Evolutionary conservation across 2,329 filamentous ascomycete species (phyloP), one percentile per base, ranked within the genome.

Genomic region (Fusarium redolens): DNA sequence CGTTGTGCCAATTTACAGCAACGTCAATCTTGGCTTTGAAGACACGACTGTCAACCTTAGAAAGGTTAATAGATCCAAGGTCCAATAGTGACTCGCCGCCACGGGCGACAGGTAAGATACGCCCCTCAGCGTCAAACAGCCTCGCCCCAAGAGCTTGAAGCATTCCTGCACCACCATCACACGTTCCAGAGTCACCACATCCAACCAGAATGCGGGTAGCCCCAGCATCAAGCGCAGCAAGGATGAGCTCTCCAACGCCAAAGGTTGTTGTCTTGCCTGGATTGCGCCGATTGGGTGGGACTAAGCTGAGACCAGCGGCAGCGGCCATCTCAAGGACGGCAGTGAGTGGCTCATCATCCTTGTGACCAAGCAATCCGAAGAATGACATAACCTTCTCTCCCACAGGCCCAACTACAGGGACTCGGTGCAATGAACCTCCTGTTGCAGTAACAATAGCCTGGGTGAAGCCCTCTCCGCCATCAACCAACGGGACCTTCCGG

Each of bases 271-370:
- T 88, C 14, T 80, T 61, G 3, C 83, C 84, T 0, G 86, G 86
- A 71, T 88, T 81, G 38, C 86, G 83, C 38, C 77, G 76, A 37
- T 80, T 75, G 14, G 78, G 77, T 0, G 86, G 86, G 3, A 88
- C 85, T 12, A 88, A 78, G 55, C 85, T 83, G 11, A 88, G 79
- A 3, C 86, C 86, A 28, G 86, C 86, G 2, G 86, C 86, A 9
- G 86, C 85, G 9, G 86, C 86, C 84, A 88, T 88, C 64, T 88
- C 86, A 17, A 88, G 78, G 11, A 88, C 83, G 7, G 85, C 86
- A 10, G 85, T 87, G 22, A 65, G 69, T 31, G 56, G 77, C 61
- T 68, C 78, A 59, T 41, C 58, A 11, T 25, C 41, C 3, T 33
- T 60, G 17, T 28, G 79, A 69, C 75, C 77, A 14, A 87, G 77